Evolutionary conservation across 805 yeast genomes (phyloP).

Genomic region (Candida dajiaensis): DNA sequence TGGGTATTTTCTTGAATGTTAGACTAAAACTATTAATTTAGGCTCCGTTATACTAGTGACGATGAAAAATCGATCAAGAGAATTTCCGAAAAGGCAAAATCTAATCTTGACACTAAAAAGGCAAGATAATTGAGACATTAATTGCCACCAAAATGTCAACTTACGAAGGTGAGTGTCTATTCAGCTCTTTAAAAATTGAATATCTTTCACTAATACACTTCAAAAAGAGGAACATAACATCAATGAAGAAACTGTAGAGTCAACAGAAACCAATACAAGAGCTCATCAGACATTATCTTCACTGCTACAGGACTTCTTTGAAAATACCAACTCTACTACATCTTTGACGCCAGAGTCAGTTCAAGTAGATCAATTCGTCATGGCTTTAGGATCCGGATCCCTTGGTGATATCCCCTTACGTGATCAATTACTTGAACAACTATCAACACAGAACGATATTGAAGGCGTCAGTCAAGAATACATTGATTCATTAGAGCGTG

Average conservation of each 20-base stretch:
- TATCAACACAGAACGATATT: constrained; percentile 17
- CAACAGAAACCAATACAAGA: constrained; percentile 4
- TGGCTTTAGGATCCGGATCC: constrained; percentile 14
- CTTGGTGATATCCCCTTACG: constrained; percentile 15
- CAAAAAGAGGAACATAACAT: constrained; percentile 26
- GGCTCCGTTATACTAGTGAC: no score
- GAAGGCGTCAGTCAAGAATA: constrained; percentile 63
- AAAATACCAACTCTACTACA: constrained; percentile 14
- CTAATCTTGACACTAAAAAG: neutral
- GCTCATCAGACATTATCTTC: constrained; percentile 16
- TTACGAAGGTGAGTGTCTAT: constrained; percentile 28
- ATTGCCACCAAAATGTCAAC: constrained; percentile 21
- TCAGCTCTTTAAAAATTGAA: neutral
- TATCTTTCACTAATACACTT: neutral
- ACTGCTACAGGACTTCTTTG: constrained; percentile 13
- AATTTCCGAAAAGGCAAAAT: neutral
- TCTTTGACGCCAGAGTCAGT: neutral
- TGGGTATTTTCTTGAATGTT: neutral
- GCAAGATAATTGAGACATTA: neutral
- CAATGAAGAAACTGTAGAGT: constrained; percentile 1
- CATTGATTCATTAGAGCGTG: constrained; percentile 73
- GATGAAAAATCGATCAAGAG: neutral
- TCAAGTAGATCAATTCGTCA: constrained; percentile 12
- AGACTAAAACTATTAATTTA: no score
- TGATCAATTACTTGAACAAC: constrained; percentile 23